A percentile compares a stretch with the other conserved stretches of the same genome.
Conservation (phyloP, 2,329 filamentous ascomycete species). For the Fusarium acutatum region DNA sequence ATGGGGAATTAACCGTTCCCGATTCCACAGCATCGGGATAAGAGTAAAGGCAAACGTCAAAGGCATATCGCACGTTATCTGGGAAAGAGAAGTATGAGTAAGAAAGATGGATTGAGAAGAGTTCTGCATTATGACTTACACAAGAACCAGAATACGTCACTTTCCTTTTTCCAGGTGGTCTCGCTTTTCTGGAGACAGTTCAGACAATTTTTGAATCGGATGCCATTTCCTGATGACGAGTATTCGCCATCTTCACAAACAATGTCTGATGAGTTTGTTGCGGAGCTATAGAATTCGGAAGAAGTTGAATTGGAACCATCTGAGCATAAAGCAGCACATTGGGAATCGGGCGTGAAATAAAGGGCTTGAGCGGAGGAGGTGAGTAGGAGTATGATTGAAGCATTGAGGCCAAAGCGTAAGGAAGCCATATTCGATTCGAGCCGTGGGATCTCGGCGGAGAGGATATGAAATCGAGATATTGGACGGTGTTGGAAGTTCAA, state of each 20-base stretch:
- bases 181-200: slow-evolving; percentile 58
- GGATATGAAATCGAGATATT: neutral
- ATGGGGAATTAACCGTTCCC: slow-evolving; percentile 51
- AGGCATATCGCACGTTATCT: slow-evolving; percentile 59
- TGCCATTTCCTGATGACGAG: slow-evolving; percentile 47
- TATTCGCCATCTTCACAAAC: slow-evolving; percentile 55
- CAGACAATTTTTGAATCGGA: slow-evolving; percentile 58
- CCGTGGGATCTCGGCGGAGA: neutral
- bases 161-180: neutral
- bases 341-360: slow-evolving; percentile 59
- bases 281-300: slow-evolving; percentile 44
- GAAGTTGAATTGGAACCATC: slow-evolving; percentile 47
- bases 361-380: neutral
- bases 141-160: slow-evolving; percentile 52
- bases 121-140: slow-evolving; percentile 48
- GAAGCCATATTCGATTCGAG: neutral
- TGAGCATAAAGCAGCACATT: slow-evolving; percentile 59
- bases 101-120: neutral
- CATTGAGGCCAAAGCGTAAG: neutral
- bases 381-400: neutral
- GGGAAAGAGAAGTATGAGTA: neutral
- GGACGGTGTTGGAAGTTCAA: neutral
- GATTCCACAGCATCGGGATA: slow-evolving; percentile 44
- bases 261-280: slow-evolving; percentile 53
- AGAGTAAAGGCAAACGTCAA: slow-evolving; percentile 57